Percentiles rank a stretch among this genome's conserved stretches.
Conservation (phyloP, 176 grass and related monocot species). For the Tuctoria greenei region DNA sequence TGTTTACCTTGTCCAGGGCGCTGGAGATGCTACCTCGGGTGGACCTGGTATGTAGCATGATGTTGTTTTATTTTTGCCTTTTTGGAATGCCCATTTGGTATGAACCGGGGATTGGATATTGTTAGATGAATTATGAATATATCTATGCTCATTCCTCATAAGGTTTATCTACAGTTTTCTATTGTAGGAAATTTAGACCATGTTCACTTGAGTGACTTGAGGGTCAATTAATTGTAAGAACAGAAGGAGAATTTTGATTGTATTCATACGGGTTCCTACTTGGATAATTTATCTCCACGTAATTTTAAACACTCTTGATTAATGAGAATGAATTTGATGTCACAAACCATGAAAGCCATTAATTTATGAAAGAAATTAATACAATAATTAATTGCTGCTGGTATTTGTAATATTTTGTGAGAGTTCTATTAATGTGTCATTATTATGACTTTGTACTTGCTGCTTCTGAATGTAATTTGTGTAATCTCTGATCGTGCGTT, state of each 20-base stretch:
- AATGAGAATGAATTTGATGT: slow-evolving; percentile 30
- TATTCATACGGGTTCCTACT: slow-evolving; percentile 7
- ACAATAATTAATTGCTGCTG: slow-evolving; percentile 2
- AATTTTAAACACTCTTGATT: slow-evolving; percentile 11
- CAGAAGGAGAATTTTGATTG: slow-evolving; percentile 27
- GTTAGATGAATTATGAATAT: slow-evolving; percentile 9
- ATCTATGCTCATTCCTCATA: slow-evolving; percentile 23
- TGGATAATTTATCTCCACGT: neutral
- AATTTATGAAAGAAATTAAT: slow-evolving; percentile 27
- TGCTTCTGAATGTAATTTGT: slow-evolving; percentile 42
- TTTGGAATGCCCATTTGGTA: slow-evolving; percentile 10
- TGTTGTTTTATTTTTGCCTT: neutral
- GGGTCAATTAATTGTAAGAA: slow-evolving; percentile 7
- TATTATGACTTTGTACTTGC: neutral
- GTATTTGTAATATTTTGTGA: neutral
- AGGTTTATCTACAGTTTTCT: slow-evolving; percentile 14
- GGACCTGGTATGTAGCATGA: slow-evolving; percentile 55
- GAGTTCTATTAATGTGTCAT: slow-evolving; percentile 23
- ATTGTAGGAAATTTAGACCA: neutral
- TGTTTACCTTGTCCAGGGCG: slow-evolving; percentile 48
- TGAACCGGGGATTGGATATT: neutral
- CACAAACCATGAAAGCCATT: neutral
- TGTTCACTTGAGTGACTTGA: slow-evolving; percentile 4
- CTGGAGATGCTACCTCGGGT: slow-evolving; percentile 51
- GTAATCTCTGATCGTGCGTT: slow-evolving; percentile 29